Evolutionary conservation across 257 asterid genomes (phyloP).

Genomic region (Capsicum rhomboideum): DNA sequence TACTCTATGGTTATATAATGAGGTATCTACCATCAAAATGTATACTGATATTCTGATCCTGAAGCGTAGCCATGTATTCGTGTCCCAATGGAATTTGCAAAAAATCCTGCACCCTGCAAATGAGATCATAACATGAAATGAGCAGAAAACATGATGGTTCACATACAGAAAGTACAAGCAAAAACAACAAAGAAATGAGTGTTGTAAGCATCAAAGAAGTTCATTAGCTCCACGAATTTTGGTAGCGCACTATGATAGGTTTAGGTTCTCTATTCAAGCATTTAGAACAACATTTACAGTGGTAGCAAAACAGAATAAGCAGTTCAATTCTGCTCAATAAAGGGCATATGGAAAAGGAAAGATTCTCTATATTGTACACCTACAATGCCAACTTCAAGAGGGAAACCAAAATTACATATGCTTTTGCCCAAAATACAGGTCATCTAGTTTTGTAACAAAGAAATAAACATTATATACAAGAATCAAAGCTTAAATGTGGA

Average conservation of each 20-base stretch:
- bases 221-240: neutral
- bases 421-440: neutral
- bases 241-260: neutral
- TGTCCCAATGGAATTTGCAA: neutral
- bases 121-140: neutral
- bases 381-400: neutral
- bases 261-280: neutral
- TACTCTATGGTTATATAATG: neutral
- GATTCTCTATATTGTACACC: too few species aligned
- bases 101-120: neutral
- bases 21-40: slow-evolving; percentile 47
- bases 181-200: neutral
- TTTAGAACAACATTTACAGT: neutral
- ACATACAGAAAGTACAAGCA: neutral
- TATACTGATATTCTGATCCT: slow-evolving; percentile 61
- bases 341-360: too few species aligned
- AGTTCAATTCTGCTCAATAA: neutral
- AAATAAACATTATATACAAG: neutral
- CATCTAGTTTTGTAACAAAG: neutral
- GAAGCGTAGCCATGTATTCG: slow-evolving; percentile 57
- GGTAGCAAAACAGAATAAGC: neutral
- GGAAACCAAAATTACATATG: neutral
- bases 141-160: neutral
- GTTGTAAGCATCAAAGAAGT: neutral
- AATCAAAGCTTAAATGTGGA: neutral